These are phyloP conservation scores for Psilocybe sp. DNA, from an alignment of 768 basidiomycete species.

Conservation along the genomic window DNA sequence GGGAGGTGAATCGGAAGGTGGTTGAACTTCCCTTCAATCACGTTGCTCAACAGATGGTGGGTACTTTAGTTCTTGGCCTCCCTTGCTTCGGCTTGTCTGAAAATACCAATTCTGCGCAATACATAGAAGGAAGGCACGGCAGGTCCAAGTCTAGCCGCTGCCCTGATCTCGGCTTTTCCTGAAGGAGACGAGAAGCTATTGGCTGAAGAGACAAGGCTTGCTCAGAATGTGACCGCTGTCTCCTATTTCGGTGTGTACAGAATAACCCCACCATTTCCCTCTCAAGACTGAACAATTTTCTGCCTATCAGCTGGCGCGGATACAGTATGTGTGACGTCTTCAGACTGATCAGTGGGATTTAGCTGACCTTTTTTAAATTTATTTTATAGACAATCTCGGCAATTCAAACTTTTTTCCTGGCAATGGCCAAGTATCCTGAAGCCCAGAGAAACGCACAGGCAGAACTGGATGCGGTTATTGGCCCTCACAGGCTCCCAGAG, in stretches of 20 bases:
- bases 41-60: slow-evolving; percentile 15
- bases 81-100: neutral
- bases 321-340: slow-evolving; percentile 13
- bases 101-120: neutral
- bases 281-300: neutral
- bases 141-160: slow-evolving; percentile 10
- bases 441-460: slow-evolving; percentile 23
- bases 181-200: slow-evolving; percentile 9
- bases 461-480: slow-evolving; percentile 21
- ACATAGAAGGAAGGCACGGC: slow-evolving; percentile 15
- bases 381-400: slow-evolving; percentile 19
- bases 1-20: slow-evolving; percentile 9
- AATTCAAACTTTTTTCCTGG: slow-evolving; percentile 21
- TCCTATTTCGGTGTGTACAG: slow-evolving; percentile 18
- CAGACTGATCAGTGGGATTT: neutral
- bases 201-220: slow-evolving; percentile 18
- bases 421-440: slow-evolving; percentile 21
- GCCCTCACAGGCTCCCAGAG: slow-evolving; percentile 20
- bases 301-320: slow-evolving; percentile 15
- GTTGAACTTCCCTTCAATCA: slow-evolving; percentile 16
- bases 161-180: slow-evolving; percentile 17
- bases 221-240: slow-evolving; percentile 13
- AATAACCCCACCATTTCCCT: neutral
- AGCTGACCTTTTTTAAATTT: neutral
- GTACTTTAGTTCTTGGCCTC: neutral